Percentiles rank a stretch among this genome's conserved stretches.
Conservation (phyloP, 306 rosid species). For the Calophaca sinica region DNA sequence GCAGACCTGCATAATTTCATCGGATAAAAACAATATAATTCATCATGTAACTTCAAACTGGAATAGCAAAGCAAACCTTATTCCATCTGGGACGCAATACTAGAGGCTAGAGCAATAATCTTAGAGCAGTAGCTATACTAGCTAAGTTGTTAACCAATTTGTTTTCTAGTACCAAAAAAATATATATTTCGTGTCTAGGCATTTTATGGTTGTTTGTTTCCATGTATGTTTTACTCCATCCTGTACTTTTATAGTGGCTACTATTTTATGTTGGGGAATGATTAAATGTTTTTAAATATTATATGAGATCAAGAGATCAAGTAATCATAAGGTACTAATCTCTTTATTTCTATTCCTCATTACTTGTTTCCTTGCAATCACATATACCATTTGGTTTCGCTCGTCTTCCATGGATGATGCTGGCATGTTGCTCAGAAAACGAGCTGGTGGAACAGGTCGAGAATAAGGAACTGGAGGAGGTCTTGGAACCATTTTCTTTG, state of each 20-base stretch:
- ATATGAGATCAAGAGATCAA: no score
- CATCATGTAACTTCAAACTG: slow-evolving; percentile 25
- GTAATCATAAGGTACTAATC: no score
- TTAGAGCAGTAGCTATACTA: no score
- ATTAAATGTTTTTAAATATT: no score
- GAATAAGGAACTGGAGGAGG: slow-evolving; percentile 77
- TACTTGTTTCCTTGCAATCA: slow-evolving; percentile 15
- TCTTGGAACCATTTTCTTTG: slow-evolving; percentile 64
- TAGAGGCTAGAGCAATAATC: neutral
- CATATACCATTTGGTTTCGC: slow-evolving; percentile 59
- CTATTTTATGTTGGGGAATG: no score
- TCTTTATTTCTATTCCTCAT: neutral
- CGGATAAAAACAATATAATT: slow-evolving; percentile 1
- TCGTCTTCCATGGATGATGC: slow-evolving; percentile 52
- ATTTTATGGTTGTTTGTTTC: neutral
- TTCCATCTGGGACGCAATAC: neutral
- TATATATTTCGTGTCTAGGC: neutral
- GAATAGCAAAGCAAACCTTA: neutral
- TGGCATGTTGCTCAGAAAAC: slow-evolving; percentile 46
- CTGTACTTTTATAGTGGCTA: no score
- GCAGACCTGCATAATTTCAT: slow-evolving; percentile 62
- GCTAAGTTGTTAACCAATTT: neutral
- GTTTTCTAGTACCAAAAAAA: neutral
- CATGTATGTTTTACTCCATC: neutral
- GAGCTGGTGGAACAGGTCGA: slow-evolving; percentile 47